Evolutionary conservation across 2,329 filamentous ascomycete species (phyloP), one percentile per base, ranked within the genome.

Genomic region (Fusarium chlamydosporum): DNA sequence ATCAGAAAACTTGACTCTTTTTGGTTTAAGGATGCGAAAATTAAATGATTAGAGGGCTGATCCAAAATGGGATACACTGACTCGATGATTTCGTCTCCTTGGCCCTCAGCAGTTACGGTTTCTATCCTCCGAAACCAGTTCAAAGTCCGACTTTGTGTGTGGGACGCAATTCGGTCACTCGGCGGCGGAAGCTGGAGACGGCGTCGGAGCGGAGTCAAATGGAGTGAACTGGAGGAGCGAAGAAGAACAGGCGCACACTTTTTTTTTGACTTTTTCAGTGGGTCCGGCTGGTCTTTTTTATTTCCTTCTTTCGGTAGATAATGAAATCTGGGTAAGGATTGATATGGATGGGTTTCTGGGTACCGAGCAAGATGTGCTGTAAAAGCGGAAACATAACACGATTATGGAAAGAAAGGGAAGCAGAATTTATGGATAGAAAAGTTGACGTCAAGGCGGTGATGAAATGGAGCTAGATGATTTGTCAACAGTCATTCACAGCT

Each of bases 91-190:
- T 50, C 23, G 33, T 27, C 11, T 26, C 16, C 20, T 18, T 2
- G 6, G 23, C 31, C 33, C 15, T 35, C 33, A 26, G 16, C 23
- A 16, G 15, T 29, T 43, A n/a, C 27, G 27, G 29, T 29, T 11
- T 15, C 2, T 41, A 51, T 40, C 37, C 34, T 11, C 12, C 34
- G n/a, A 51, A 16, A 15, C 41, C 16, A 29, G 26, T 33, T 45
- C 57, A 53, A 20, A 31, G 42, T 45, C 42, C 26, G 42, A 45
- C 42, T 27, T 70, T 46, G 46, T 61, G 51, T 64, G 71, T 72
- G 70, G 70, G 70, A 73, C 71, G 50, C 56, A 57, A 56, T 60
- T 71, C 67, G 60, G 56, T 56, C 61, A 47, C 52, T 72, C 68
- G 52, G 67, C 53, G 56, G 67, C 55, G 67, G 67, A 52, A 68